These are phyloP conservation scores for Dioszegia aurantiaca DNA, from an alignment of 768 basidiomycete species.

Conservation along the genomic window DNA sequence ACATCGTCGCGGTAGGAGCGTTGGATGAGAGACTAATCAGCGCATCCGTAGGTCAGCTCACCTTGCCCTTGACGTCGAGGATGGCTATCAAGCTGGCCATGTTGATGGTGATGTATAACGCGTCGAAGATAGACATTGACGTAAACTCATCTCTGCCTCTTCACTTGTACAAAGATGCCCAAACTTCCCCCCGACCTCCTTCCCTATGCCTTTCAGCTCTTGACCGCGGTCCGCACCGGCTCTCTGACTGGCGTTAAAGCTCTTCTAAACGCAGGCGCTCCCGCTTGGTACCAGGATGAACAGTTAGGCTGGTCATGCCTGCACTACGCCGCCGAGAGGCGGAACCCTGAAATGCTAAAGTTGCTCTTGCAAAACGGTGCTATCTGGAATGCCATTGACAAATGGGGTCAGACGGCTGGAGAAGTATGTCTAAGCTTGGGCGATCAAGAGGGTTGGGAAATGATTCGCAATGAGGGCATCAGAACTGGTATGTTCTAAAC, in stretches of 20 bases:
- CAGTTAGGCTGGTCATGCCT: constrained; percentile 74
- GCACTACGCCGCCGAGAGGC: constrained; percentile 71
- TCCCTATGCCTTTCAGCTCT: constrained; percentile 25
- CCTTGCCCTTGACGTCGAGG: constrained; percentile 95
- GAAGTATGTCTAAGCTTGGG: constrained; percentile 88
- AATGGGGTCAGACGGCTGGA: constrained; percentile 75
- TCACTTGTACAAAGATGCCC: not conserved
- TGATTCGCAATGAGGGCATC: constrained; percentile 88
- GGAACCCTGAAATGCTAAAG: constrained; percentile 64
- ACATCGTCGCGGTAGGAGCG: constrained; percentile 96
- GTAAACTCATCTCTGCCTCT: no score
- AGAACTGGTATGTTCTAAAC: constrained; percentile 65
- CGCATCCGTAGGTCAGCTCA: constrained; percentile 20
- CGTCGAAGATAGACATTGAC: no score
- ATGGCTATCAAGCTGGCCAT: constrained; percentile 64
- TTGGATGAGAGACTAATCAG: constrained; percentile 75
- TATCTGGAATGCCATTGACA: constrained; percentile 90
- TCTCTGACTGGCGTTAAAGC: constrained; percentile 29
- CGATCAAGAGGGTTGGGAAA: constrained; percentile 66
- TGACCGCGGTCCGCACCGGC: constrained; percentile 21
- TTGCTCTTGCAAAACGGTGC: constrained; percentile 76
- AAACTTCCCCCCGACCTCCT: constrained; percentile 26
- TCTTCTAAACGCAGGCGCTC: constrained; percentile 56
- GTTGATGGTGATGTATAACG: constrained; percentile 17
- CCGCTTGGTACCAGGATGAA: constrained; percentile 86